Conservation (phyloP, 306 rosid genomes). For the Carpinus fangiana region DNA sequence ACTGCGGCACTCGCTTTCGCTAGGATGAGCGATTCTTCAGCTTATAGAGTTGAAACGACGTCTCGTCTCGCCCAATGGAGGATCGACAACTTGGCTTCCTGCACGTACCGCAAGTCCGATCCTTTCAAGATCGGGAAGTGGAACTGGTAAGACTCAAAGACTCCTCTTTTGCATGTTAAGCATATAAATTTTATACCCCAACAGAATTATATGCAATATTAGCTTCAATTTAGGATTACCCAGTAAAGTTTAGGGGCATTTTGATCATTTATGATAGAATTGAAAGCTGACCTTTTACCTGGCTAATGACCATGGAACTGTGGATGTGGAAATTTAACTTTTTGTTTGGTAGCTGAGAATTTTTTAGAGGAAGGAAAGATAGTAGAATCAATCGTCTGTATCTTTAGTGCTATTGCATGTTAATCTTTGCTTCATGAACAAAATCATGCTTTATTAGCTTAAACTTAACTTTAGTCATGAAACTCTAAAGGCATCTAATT, state of each 20-base stretch:
- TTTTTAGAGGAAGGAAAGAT: not conserved
- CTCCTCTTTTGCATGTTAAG: not conserved
- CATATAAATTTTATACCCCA: not conserved
- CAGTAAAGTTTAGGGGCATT: not conserved
- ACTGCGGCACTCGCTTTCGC: slow-evolving; percentile 72
- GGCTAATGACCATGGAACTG: slow-evolving; percentile 8
- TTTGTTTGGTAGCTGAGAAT: slow-evolving; percentile 20
- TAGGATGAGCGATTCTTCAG: slow-evolving; percentile 91
- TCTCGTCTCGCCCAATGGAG: slow-evolving; percentile 98
- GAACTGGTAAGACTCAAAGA: slow-evolving; percentile 63
- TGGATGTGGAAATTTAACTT: not conserved
- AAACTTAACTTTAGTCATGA: not conserved
- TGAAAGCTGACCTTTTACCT: not conserved
- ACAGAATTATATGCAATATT: not conserved
- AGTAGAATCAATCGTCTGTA: not conserved
- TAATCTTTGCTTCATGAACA: not conserved
- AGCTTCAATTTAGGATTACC: not conserved
- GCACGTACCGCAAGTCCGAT: slow-evolving; percentile 96
- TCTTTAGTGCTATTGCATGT: not conserved
- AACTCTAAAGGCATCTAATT: not conserved
- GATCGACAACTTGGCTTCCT: slow-evolving; percentile 87
- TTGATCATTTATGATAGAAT: not conserved
- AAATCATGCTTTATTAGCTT: not conserved
- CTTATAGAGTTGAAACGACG: slow-evolving; percentile 86
- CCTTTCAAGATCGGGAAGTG: slow-evolving; percentile 95